A percentile compares a stretch with the other conserved stretches of the same genome.
Conservation (phyloP, 805 yeast species). For the Saccharomycopsis fermentans region DNA sequence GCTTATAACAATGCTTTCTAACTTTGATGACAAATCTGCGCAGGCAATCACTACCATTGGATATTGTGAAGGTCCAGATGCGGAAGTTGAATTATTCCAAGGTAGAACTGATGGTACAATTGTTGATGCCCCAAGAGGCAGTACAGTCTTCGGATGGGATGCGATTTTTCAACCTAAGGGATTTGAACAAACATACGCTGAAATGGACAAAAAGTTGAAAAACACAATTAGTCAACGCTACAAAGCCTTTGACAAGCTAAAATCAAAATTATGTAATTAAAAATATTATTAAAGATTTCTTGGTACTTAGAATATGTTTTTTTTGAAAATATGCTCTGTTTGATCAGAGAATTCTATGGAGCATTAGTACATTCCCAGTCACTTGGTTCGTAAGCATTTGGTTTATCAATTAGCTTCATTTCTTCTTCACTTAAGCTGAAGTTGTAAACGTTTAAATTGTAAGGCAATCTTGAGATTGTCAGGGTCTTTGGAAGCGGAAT, state of each 20-base stretch:
- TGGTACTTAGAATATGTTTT: neutral
- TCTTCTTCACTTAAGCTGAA: conserved; percentile 38
- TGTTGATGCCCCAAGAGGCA: conserved; percentile 65
- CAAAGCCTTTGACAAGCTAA: conserved; percentile 68
- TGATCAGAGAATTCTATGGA: conserved; percentile 26
- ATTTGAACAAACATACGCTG: conserved; percentile 70
- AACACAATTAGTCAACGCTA: conserved; percentile 82
- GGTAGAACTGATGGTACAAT: conserved; percentile 77
- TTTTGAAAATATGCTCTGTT: neutral
- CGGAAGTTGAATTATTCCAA: conserved; percentile 66
- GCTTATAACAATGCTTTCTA: conserved; percentile 63
- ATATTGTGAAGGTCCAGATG: conserved; percentile 72
- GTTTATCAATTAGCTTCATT: conserved; percentile 34
- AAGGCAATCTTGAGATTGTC: conserved; percentile 38
- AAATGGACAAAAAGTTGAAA: conserved; percentile 68
- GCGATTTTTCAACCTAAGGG: conserved; percentile 82
- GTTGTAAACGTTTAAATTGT: conserved; percentile 45
- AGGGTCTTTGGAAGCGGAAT: conserved; percentile 63
- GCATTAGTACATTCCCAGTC: conserved; percentile 69
- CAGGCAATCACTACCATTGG: conserved; percentile 90
- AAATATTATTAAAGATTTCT: neutral
- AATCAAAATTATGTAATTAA: conserved; percentile 23
- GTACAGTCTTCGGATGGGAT: conserved; percentile 89
- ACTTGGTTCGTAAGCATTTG: conserved; percentile 56
- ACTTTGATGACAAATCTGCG: conserved; percentile 78